Evolutionary conservation across 1,284 basidiomycete species (phyloP).

Genomic region (Lentinula novae-zelandiae): DNA sequence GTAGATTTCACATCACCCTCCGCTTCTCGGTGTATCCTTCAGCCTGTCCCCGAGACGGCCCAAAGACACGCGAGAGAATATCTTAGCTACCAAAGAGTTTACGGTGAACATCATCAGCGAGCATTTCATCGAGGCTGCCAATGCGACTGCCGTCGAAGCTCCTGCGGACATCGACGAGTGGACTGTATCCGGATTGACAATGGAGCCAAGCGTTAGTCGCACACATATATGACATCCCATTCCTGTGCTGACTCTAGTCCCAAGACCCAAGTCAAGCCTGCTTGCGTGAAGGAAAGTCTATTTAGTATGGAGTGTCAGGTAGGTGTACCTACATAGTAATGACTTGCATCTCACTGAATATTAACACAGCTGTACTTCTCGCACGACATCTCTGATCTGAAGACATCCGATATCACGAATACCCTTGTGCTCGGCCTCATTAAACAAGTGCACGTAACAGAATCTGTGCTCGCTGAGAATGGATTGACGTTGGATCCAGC

Average conservation of each 20-base stretch:
- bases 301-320: constrained; percentile 74
- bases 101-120: constrained; percentile 77
- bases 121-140: constrained; percentile 70
- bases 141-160: constrained; percentile 63
- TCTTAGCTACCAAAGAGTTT: constrained; percentile 66
- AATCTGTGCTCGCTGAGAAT: constrained; percentile 45
- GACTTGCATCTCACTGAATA: constrained; percentile 2
- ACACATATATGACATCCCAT: not conserved
- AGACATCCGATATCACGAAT: constrained; percentile 39
- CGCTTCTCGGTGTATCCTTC: constrained; percentile 63
- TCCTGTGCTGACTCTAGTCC: not conserved
- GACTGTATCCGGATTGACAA: constrained; percentile 69
- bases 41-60: constrained; percentile 35
- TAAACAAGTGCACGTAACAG: constrained; percentile 58
- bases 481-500: constrained; percentile 53
- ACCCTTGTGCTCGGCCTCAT: constrained; percentile 66
- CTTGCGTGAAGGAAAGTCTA: constrained; percentile 68
- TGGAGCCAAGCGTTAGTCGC: constrained; percentile 52
- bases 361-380: constrained; percentile 45
- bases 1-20: constrained; percentile 60
- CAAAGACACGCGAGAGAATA: constrained; percentile 71
- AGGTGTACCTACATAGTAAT: constrained; percentile 14
- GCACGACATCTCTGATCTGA: constrained; percentile 48
- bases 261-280: constrained; percentile 51
- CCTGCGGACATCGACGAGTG: constrained; percentile 70